Conservation (phyloP, 306 rosid genomes). For the Albizia julibrissin region DNA sequence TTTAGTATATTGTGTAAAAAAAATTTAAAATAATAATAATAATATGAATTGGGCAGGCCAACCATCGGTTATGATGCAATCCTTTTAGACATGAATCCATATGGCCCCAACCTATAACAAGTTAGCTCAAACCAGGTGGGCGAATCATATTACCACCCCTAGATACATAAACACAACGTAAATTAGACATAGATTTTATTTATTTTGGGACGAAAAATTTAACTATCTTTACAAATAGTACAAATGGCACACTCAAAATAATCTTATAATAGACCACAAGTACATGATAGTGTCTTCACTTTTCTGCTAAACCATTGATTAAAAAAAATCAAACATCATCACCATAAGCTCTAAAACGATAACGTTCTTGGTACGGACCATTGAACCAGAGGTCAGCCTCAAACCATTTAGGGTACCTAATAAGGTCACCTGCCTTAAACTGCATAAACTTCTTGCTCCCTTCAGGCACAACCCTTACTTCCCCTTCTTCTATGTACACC, state of each 20-base stretch:
- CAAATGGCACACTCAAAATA: neutral
- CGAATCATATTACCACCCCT: too few relatives aligned
- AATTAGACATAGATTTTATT: neutral
- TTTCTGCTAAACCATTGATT: neutral
- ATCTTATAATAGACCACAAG: neutral
- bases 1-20: too few relatives aligned
- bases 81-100: too few relatives aligned
- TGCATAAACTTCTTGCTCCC: slow-evolving; percentile 80
- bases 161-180: neutral
- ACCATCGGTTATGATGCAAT: too few relatives aligned
- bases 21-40: too few relatives aligned
- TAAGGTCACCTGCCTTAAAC: slow-evolving; percentile 83
- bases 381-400: slow-evolving; percentile 93
- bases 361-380: slow-evolving; percentile 84
- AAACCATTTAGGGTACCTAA: slow-evolving; percentile 85
- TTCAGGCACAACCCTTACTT: slow-evolving; percentile 86
- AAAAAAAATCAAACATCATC: slow-evolving; percentile 48
- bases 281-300: neutral
- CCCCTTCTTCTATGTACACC: slow-evolving; percentile 92
- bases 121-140: too few relatives aligned
- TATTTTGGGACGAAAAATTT: neutral
- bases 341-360: slow-evolving; percentile 79
- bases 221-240: neutral
- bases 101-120: too few relatives aligned
- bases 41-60: too few relatives aligned